Evolutionary conservation across 306 rosid genomes (phyloP).

Genomic region (Vigna reflexopilosa): DNA sequence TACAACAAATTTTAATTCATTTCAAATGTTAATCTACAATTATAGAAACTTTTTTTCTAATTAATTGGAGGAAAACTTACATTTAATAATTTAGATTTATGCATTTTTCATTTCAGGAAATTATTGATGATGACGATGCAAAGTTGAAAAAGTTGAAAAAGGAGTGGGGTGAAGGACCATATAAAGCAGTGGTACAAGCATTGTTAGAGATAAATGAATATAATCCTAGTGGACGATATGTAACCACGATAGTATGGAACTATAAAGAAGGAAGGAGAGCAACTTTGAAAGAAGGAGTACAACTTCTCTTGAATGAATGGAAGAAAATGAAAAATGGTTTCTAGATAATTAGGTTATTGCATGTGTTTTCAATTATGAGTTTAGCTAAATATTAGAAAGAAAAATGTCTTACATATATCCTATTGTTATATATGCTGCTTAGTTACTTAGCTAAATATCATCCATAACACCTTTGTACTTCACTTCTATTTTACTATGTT

Average conservation of each 20-base stretch:
- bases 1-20: no score
- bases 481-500: no score
- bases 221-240: conserved; percentile 52
- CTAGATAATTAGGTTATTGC: no score
- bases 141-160: conserved; percentile 43
- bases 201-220: conserved; percentile 55
- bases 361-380: not conserved
- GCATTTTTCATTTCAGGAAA: conserved; percentile 57
- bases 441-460: not conserved
- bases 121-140: conserved; percentile 49
- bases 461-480: no score
- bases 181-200: conserved; percentile 49
- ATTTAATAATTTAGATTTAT: conserved; percentile 23
- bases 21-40: no score
- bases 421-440: not conserved
- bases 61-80: not conserved
- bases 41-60: no score
- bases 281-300: conserved; percentile 48
- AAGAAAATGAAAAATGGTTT: conserved; percentile 39
- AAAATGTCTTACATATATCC: no score
- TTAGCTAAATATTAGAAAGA: not conserved
- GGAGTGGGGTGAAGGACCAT: conserved; percentile 42
- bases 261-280: conserved; percentile 50
- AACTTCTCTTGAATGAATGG: conserved; percentile 39
- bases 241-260: conserved; percentile 54